Percentiles rank a stretch among this genome's conserved stretches.
Conservation (phyloP, 2,329 filamentous ascomycete genomes). For the Clonostachys rosea region DNA sequence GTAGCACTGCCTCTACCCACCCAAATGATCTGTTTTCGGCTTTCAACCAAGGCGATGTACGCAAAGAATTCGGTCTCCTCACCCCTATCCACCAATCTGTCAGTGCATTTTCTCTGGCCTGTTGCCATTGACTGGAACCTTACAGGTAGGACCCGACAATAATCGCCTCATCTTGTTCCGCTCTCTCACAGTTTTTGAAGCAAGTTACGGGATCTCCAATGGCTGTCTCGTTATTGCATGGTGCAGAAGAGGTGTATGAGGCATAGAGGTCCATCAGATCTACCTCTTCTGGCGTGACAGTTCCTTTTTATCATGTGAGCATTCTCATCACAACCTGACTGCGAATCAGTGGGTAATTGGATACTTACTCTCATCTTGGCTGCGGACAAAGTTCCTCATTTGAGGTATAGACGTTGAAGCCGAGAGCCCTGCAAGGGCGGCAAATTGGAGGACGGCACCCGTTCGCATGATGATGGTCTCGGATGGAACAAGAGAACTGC, state of each 20-base stretch:
- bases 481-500: too few relatives aligned
- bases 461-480: too few relatives aligned
- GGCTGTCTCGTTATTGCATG: slow-evolving; percentile 41
- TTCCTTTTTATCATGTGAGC: background rate
- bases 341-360: too few relatives aligned
- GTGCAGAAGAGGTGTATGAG: slow-evolving; percentile 45
- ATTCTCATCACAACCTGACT: too few relatives aligned
- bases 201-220: slow-evolving; percentile 36
- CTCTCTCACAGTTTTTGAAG: slow-evolving; percentile 33
- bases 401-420: too few relatives aligned
- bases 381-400: too few relatives aligned
- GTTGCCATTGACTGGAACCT: slow-evolving; percentile 8
- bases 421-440: too few relatives aligned
- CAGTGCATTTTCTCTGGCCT: background rate
- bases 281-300: slow-evolving; percentile 23
- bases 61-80: slow-evolving; percentile 37
- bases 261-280: slow-evolving; percentile 38
- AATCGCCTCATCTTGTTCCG: slow-evolving; percentile 34
- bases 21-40: slow-evolving; percentile 49
- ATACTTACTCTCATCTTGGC: too few relatives aligned
- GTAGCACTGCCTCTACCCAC: slow-evolving; percentile 54
- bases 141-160: slow-evolving; percentile 35
- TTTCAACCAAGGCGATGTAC: slow-evolving; percentile 44
- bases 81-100: slow-evolving; percentile 20
- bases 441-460: too few relatives aligned